These are phyloP conservation scores for Blastomyces parvus DNA, from an alignment of 2,329 filamentous ascomycete genomes.

Conservation along the genomic window DNA sequence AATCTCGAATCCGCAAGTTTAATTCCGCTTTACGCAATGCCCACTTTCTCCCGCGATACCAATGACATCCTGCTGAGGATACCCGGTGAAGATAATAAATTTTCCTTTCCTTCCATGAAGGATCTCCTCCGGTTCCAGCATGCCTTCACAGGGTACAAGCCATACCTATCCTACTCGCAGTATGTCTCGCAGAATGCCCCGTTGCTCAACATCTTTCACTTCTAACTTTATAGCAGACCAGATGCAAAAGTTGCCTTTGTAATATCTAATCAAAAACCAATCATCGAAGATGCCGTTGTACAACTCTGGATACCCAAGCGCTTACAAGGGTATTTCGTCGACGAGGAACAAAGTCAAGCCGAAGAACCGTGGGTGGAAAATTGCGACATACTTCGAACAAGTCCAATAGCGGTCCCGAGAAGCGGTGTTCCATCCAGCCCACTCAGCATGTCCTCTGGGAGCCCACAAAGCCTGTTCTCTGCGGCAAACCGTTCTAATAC, in stretches of 20 bases:
- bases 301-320: conserved; percentile 8
- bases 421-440: background rate
- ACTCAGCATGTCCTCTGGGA: background rate
- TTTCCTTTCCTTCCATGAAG: conserved; percentile 5
- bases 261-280: background rate
- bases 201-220: background rate
- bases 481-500: background rate
- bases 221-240: background rate
- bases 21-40: conserved; percentile 7
- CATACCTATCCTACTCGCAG: conserved; percentile 4
- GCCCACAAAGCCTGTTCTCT: background rate
- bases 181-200: background rate
- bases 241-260: conserved; percentile 4
- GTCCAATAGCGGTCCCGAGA: background rate
- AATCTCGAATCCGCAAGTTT: conserved; percentile 4
- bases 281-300: conserved; percentile 5
- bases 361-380: background rate
- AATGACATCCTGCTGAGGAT: conserved; percentile 5
- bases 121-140: conserved; percentile 9
- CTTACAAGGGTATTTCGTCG: background rate
- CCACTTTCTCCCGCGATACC: conserved; percentile 4
- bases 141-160: conserved; percentile 4
- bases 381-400: background rate
- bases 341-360: background rate
- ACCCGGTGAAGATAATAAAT: conserved; percentile 3